Conservation (phyloP, 331 rosid genomes). For the Ulmus americana region DNA sequence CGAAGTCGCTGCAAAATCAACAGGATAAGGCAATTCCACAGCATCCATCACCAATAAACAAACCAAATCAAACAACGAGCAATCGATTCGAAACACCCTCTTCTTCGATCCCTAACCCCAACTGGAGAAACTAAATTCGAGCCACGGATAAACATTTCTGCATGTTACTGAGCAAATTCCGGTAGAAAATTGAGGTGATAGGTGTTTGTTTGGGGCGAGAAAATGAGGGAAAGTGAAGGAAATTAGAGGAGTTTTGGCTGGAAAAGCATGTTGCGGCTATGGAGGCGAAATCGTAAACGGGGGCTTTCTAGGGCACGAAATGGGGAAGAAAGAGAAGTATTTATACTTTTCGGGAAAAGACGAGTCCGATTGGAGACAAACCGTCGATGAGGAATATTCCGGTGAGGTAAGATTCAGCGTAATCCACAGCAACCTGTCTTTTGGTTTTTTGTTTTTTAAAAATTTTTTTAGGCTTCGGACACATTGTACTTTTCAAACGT, state of each 20-base stretch:
- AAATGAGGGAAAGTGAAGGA: conserved; percentile 12
- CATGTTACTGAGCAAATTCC: neutral
- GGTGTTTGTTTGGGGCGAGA: conserved; percentile 12
- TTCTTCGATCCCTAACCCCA: conserved; percentile 22
- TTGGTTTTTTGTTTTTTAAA: neutral
- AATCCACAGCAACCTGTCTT: conserved; percentile 4
- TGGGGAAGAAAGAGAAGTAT: conserved; percentile 46
- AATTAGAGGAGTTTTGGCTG: conserved; percentile 21
- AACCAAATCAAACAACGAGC: conserved; percentile 5
- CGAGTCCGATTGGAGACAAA: conserved; percentile 26
- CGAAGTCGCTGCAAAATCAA: conserved; percentile 35
- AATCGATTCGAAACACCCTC: conserved; percentile 7
- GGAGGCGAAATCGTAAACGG: conserved; percentile 26
- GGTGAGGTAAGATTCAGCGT: conserved; percentile 35
- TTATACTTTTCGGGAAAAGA: conserved; percentile 99
- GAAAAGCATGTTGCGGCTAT: conserved; percentile 68
- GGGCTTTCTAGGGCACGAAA: conserved; percentile 72
- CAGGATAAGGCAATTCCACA: conserved; percentile 47
- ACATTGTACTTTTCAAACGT: conserved; percentile 3
- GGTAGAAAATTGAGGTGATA: conserved; percentile 8
- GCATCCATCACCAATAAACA: conserved; percentile 45
- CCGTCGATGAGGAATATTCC: conserved; percentile 72
- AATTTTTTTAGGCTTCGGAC: neutral
- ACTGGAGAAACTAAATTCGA: conserved; percentile 1
- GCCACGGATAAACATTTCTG: conserved; percentile 9